Conservation (phyloP, 2,329 filamentous ascomycete genomes). For the Stagonosporopsis chrysanthemi region DNA sequence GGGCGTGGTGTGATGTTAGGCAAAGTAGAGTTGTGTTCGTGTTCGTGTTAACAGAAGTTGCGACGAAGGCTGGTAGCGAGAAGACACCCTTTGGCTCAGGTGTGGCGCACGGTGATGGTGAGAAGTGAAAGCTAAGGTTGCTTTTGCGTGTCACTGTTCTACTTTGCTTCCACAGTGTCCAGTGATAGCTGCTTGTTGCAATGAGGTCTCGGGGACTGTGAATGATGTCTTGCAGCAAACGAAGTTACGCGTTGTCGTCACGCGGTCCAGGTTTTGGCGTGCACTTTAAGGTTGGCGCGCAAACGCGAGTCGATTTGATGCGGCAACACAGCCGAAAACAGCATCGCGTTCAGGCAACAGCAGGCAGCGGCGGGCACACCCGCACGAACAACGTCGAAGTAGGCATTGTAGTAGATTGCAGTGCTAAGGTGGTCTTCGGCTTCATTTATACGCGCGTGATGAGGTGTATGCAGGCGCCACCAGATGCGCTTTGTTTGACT, state of each 20-base stretch:
- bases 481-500: slow-evolving; percentile 4
- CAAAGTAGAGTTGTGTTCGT: neutral
- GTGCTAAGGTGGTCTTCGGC: neutral
- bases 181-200: neutral
- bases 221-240: slow-evolving; percentile 3
- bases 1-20: too few relatives aligned
- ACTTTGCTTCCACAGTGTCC: neutral
- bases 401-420: neutral
- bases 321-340: slow-evolving; percentile 11
- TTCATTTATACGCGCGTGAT: neutral
- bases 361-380: slow-evolving; percentile 8
- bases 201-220: neutral
- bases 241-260: slow-evolving; percentile 8
- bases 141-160: neutral
- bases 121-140: slow-evolving; percentile 5
- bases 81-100: neutral
- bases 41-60: neutral
- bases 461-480: neutral
- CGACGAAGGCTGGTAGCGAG: neutral
- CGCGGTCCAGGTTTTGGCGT: slow-evolving; percentile 8
- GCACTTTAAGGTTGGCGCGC: slow-evolving; percentile 2
- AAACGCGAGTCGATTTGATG: slow-evolving; percentile 8
- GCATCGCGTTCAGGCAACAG: slow-evolving; percentile 12
- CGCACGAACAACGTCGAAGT: neutral
- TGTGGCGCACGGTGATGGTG: slow-evolving; percentile 1